Evolutionary conservation across 2,329 filamentous ascomycete genomes (phyloP), one percentile per base, ranked within the genome.

Genomic region (Lachnellula hyalina): DNA sequence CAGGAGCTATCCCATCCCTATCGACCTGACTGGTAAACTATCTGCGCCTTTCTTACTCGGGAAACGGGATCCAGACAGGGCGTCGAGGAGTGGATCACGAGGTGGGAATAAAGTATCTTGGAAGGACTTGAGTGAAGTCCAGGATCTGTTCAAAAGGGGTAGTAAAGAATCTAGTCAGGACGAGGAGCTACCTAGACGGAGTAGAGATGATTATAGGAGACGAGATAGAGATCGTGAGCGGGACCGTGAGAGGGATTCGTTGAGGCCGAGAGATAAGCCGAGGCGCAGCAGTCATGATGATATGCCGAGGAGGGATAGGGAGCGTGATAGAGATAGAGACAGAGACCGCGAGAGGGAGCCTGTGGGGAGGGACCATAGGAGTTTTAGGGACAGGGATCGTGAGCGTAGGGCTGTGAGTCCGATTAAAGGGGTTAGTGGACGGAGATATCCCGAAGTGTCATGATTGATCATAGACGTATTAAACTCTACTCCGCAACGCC

Each of bases 41-140:
- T 65, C 62, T 9, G 58, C 67, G 4, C 66, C 65, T 0, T 69
- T 68, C 25, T 32, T 68, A 34, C 40, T 61, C 2, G 41, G 69
- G 5, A 72, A 75, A 7, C 62, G 72, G 54, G 74, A 74, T 15
- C 66, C 19, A 23, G 56, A 60, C 34, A 41, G 51, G 51, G 14
- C 49, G 46, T 23, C 55, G 15, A 21, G 53, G 40, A 57, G 55
- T 41, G 15, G 49, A 23, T 60, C 59, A 4, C 51, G 49, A 25
- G 55, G 53, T 11, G 48, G 34, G 6, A 49, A 51, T 14, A 61
- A 58, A 15, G 57, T 63, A 4, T 47, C 58, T n/a, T 63, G 61
- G 61, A 57, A 58, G 35, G 60, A 57, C 40, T 49, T 63, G 4
- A 60, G 59, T 19, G 56, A 57, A 14, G 58, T 64, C n/a, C 47